These are phyloP conservation scores for Erysimum pusillum DNA, from an alignment of 441 rosid species.

Conservation along the genomic window DNA sequence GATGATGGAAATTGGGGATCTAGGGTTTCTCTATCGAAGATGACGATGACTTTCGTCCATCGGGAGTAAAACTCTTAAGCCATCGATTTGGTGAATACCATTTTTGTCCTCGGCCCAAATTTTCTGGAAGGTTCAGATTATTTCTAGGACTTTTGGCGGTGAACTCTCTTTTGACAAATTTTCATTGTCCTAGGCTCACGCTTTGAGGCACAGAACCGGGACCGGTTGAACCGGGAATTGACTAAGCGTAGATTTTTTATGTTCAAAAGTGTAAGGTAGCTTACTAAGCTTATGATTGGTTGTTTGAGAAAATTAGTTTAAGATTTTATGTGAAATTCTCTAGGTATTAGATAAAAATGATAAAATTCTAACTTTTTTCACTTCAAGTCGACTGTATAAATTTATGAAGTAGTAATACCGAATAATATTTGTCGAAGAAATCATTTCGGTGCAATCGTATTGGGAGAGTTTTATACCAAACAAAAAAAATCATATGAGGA, in stretches of 20 bases:
- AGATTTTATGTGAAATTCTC: not conserved
- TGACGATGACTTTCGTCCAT: too few species aligned
- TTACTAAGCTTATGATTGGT: too few species aligned
- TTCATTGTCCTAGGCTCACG: not conserved
- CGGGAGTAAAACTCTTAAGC: too few species aligned
- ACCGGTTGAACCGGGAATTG: conserved; percentile 25
- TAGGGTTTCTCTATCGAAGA: too few species aligned
- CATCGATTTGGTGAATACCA: too few species aligned
- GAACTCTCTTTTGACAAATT: conserved; percentile 25
- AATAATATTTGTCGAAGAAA: not conserved
- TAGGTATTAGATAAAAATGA: not conserved
- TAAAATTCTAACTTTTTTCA: too few species aligned
- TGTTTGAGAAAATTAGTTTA: not conserved
- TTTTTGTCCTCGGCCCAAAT: too few species aligned
- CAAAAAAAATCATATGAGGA: conserved; percentile 12
- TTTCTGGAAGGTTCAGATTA: too few species aligned
- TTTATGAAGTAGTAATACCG: too few species aligned
- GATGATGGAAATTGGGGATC: too few species aligned
- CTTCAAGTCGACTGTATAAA: too few species aligned
- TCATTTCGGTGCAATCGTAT: not conserved
- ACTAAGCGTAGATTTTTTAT: not conserved
- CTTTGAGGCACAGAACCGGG: not conserved
- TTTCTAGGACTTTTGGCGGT: conserved; percentile 26
- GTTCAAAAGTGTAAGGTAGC: too few species aligned
- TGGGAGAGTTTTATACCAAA: not conserved